A percentile compares a stretch with the other conserved stretches of the same genome.
phyloP scores from a whole-genome alignment of 495 filamentous ascomycete genomes.

The Penicillium verhagenii region DNA sequence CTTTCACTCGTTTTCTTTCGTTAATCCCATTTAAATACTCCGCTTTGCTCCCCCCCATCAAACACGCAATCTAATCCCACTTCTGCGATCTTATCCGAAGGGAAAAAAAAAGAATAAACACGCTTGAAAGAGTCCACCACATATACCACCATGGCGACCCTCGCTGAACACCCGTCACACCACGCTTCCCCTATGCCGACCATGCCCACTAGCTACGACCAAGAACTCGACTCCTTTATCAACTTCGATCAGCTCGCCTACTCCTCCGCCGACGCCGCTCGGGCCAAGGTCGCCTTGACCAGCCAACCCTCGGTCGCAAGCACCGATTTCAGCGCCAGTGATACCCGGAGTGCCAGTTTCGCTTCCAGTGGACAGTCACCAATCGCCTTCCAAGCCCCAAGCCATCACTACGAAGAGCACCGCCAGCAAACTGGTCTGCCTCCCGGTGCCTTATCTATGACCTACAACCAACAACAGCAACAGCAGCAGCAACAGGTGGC shows the following conservation, averaged over 20 bases:
- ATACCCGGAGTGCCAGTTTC: constrained; percentile 41
- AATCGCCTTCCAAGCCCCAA: constrained; percentile 70
- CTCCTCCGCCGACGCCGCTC: constrained; percentile 39
- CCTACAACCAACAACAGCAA: constrained; percentile 47
- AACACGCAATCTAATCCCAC: constrained; percentile 1
- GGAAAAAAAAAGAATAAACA: background rate
- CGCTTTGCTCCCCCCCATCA: constrained; percentile 9
- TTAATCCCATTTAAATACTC: constrained; percentile 7
- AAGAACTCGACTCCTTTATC: constrained; percentile 50
- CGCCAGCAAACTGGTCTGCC: constrained; percentile 90
- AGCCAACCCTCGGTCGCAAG: constrained; percentile 40
- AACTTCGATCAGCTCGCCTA: constrained; percentile 50
- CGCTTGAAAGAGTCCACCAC: background rate
- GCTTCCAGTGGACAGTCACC: constrained; percentile 46
- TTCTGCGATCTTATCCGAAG: background rate
- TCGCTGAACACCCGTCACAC: constrained; percentile 40
- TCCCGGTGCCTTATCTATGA: constrained; percentile 70
- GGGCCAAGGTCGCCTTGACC: constrained; percentile 38
- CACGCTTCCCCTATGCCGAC: constrained; percentile 30
- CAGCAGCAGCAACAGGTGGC: too few species aligned
- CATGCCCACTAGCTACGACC: constrained; percentile 39
- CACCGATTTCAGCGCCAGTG: constrained; percentile 37
- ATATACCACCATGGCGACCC: constrained; percentile 38
- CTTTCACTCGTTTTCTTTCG: constrained; percentile 14
- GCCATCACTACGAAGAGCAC: constrained; percentile 89